Evolutionary conservation across 305 asterid genomes (phyloP), one percentile per base, ranked within the genome.

Genomic region (Galium porrigens): DNA sequence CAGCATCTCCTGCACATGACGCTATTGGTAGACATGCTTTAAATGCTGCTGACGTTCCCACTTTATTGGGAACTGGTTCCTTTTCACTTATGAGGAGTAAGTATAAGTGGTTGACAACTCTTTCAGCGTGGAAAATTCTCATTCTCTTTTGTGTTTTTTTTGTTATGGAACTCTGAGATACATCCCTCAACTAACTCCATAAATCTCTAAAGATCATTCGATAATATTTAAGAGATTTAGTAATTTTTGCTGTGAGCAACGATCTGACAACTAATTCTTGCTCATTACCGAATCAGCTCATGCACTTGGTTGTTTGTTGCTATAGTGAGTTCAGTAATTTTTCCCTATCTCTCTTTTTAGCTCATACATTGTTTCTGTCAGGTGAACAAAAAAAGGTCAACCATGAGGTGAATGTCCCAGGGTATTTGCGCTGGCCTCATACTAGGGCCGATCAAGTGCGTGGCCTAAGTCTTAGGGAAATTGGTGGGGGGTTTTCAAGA

Each of bases 351-450:
- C 53, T 48, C 53, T 48, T 48, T 15, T 48, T 15, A 48, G 22
- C 53, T 48, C 20, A 48, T 54, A 32, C 32, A n/a, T 52, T 39
- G 46, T 51, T 73, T 61, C 12, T 75, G 74, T 15, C 85, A 91
- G 98, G 87, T 82, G 88, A 82, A 68, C 81, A 73, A 77, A 80
- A 64, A 65, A 75, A 61, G 75, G 80, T 76, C 67, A 85, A 83
- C 82, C 80, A 74, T 72, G 77, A 58, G 71, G 80, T 73, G 76
- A 72, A 60, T 55, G 62, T 82, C 25, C 86, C 94, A 56, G 70
- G 86, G 61, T 86, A 85, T 77, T 86, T 92, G 54, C 88, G 91
- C 52, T 92, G 97, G 99, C 99, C 99, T 78, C 99, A 92, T 82
- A 83, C 82, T 86, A 88, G 78, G 76, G 90, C 95, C 36, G 95